Percentiles rank a stretch among this genome's conserved stretches.
phyloP scores from a whole-genome alignment of 352 stramenopile genomes.

The Globisporangium parvum region DNA sequence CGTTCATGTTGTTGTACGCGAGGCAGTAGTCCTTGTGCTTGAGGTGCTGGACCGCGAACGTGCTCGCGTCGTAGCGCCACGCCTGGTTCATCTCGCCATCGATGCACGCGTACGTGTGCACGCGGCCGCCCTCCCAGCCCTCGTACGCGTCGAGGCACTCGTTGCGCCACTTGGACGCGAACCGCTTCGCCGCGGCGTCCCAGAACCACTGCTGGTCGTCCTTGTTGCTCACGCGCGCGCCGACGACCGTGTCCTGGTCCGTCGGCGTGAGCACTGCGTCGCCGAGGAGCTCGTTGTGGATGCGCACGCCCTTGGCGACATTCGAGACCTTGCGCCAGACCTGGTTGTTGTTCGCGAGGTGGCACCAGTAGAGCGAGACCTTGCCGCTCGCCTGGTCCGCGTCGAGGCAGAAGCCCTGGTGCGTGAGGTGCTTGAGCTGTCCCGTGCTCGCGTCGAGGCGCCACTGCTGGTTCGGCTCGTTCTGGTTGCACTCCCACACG shows the following conservation, averaged over 20 bases:
- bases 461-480: constrained; percentile 45
- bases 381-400: constrained; percentile 27
- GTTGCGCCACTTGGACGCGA: constrained; percentile 38
- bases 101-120: constrained; percentile 57
- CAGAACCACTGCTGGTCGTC: constrained; percentile 42
- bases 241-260: constrained; percentile 25
- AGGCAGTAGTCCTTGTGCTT: constrained; percentile 46
- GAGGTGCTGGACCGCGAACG: constrained; percentile 38
- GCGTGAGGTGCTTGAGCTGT: constrained; percentile 36
- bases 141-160: constrained; percentile 64
- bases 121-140: constrained; percentile 34
- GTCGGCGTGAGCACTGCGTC: constrained; percentile 28
- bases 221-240: constrained; percentile 7
- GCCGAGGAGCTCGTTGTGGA: constrained; percentile 20
- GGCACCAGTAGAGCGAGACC: constrained; percentile 40
- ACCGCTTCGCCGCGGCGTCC: constrained; percentile 29
- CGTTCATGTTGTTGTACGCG: constrained; percentile 33
- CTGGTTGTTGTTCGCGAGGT: constrained; percentile 58
- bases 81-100: constrained; percentile 46
- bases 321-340: constrained; percentile 32
- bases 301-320: constrained; percentile 22
- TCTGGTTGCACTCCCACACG: constrained; percentile 26
- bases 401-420: constrained; percentile 57
- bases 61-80: constrained; percentile 42
- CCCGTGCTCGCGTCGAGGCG: constrained; percentile 26